phyloP scores from a whole-genome alignment of 371 early-diverging fungal genomes.

The Chytridium lagenaria region DNA sequence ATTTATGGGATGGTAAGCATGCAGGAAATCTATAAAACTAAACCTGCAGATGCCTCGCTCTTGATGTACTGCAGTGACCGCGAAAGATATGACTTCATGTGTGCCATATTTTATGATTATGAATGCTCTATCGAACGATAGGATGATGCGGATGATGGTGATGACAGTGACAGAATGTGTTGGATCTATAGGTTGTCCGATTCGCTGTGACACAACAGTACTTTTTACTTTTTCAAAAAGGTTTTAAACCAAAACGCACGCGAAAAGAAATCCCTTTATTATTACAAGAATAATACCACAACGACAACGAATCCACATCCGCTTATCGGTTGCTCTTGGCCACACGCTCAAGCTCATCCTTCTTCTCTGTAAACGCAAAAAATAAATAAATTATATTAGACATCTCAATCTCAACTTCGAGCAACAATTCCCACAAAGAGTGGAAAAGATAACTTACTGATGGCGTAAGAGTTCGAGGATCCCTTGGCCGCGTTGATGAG shows the following conservation, averaged over 20 bases:
- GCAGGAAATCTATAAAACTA: too few relatives aligned
- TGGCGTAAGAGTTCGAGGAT: slow-evolving; percentile 98
- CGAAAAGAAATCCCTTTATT: slow-evolving; percentile 1
- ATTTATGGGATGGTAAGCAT: slow-evolving; percentile 43
- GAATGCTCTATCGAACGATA: too few relatives aligned
- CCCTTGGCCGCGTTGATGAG: slow-evolving; percentile 98
- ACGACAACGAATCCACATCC: not conserved
- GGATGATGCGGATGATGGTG: not conserved
- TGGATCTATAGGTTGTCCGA: too few relatives aligned
- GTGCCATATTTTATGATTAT: slow-evolving; percentile 36
- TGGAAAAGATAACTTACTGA: slow-evolving; percentile 57
- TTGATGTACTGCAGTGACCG: slow-evolving; percentile 10
- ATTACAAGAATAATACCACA: not conserved
- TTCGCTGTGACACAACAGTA: too few relatives aligned
- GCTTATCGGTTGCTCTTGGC: slow-evolving; percentile 14
- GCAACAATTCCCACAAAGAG: too few relatives aligned
- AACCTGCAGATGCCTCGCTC: slow-evolving; percentile 24
- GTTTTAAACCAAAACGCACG: too few relatives aligned
- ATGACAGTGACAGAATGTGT: not conserved
- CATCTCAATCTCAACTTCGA: too few relatives aligned
- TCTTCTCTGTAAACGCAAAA: slow-evolving; percentile 77
- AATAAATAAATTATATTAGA: too few relatives aligned
- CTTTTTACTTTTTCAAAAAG: too few relatives aligned
- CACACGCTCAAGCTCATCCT: slow-evolving; percentile 98
- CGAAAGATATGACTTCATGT: slow-evolving; percentile 6